Base-by-base conservation (phyloP, 2,329 filamentous ascomycete genomes). In the Diplodia sapinea region DNA sequence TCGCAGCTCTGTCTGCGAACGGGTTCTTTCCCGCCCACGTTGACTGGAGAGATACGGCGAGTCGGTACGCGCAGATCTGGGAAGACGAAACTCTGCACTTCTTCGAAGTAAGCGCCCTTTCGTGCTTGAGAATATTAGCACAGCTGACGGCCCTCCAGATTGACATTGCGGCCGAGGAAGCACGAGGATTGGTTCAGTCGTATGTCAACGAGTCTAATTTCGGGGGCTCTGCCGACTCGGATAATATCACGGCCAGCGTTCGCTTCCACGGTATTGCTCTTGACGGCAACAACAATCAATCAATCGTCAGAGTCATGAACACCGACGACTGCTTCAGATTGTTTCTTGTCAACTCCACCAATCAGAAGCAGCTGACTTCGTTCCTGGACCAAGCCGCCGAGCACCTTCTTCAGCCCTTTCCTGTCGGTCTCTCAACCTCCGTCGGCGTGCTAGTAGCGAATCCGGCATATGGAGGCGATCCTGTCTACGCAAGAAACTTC, bases 241-340 rank as follows among this genome's bases (percentile, higher is more conserved):
- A 77, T 13, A 75, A 73, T 6, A 80, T 85, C 69, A 78, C 80
- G 38, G 75, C 75, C 0, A 78, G 84, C 36, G 73, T 89, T 0
- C 77, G 77, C 0, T 88, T 86, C 76, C 84, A 89, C 69, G 86
- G 83, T 4, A 73, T 90, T 2, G 80, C 87, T 0, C 81, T 90
- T 0, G 82, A 88, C 4, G 86, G 83, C 2, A 80, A 83, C 68
- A 76, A 82, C 56, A 78, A 83, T 26, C 79, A 84, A 33, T 73
- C 81, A 1, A 74, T 84, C 17, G 85, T 89, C 0, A 78, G 80
- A 33, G 82, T 89, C 20, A 86, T 89, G 81, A 87, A 90, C 73
- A 88, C 86, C 0, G 88, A 90, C 69, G 85, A 87, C 68, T 87
- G 84, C 63, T 90, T 89, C 79, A 85, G 87, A 1, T 84, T 85